A percentile compares a stretch with the other conserved stretches of the same genome.
Evolutionary conservation across 345 rosid genomes (phyloP).

Genomic region (Lepidium aucheri): DNA sequence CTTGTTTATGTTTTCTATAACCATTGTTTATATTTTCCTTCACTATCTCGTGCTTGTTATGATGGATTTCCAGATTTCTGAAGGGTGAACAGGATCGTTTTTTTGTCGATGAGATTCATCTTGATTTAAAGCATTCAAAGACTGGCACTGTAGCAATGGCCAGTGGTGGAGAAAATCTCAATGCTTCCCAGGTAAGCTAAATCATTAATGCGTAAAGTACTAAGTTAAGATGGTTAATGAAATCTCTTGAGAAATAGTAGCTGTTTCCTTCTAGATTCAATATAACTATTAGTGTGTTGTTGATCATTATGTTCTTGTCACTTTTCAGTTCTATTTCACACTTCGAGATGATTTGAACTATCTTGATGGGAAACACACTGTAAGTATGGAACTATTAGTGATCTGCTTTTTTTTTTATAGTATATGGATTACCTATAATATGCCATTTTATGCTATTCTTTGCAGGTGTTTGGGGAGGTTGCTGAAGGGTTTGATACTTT

Average conservation of each 20-base stretch:
- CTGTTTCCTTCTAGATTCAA: neutral
- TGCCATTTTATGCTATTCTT: neutral
- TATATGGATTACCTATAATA: neutral
- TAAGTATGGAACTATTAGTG: slow-evolving; percentile 29
- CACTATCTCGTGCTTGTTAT: neutral
- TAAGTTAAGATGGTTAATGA: neutral
- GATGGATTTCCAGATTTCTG: slow-evolving; percentile 45
- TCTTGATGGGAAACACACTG: slow-evolving; percentile 96
- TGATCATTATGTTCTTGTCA: neutral
- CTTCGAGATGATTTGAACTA: slow-evolving; percentile 84
- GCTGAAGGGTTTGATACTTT: slow-evolving; percentile 87
- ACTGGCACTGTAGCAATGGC: slow-evolving; percentile 93
- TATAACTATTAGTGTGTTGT: neutral
- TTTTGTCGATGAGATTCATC: slow-evolving; percentile 78
- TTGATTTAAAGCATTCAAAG: slow-evolving; percentile 75
- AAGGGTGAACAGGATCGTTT: slow-evolving; percentile 93
- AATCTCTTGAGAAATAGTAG: neutral
- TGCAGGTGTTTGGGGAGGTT: slow-evolving; percentile 88
- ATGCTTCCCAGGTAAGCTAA: slow-evolving; percentile 89
- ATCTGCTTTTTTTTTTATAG: neutral
- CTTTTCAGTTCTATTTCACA: slow-evolving; percentile 79
- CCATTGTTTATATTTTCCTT: neutral
- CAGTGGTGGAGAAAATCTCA: slow-evolving; percentile 89
- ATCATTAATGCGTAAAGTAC: too few relatives aligned
- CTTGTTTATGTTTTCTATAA: neutral